Evolutionary conservation across 2,329 filamentous ascomycete genomes (phyloP).

Genomic region (Ophiostoma fasciatum): DNA sequence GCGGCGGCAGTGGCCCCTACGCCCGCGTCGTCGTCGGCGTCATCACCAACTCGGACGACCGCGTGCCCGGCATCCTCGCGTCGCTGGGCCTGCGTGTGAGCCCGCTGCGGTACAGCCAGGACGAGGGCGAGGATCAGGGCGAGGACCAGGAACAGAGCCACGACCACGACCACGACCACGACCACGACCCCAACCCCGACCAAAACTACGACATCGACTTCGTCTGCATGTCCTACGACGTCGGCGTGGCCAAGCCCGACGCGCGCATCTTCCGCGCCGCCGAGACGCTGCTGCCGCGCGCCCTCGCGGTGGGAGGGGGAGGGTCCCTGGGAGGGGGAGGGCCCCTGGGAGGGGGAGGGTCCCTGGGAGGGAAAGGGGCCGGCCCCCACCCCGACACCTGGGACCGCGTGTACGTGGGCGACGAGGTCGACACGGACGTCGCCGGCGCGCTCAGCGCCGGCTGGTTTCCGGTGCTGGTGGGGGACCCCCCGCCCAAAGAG

Average conservation of each 20-base stretch:
- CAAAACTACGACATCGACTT: conserved; percentile 31
- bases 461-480: conserved; percentile 9
- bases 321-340: no score
- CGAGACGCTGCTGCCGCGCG: conserved; percentile 22
- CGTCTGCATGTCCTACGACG: conserved; percentile 47
- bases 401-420: conserved; percentile 11
- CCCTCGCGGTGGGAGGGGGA: no score
- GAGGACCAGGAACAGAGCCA: no score
- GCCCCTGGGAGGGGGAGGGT: not conserved
- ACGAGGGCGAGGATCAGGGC: not conserved
- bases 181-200: no score
- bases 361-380: not conserved
- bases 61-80: conserved; percentile 37
- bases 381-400: not conserved
- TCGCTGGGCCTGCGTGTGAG: conserved; percentile 37
- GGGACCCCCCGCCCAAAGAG: no score
- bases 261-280: conserved; percentile 40
- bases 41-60: conserved; percentile 48
- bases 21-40: conserved; percentile 32
- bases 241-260: conserved; percentile 45
- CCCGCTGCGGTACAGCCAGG: conserved; percentile 17
- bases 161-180: no score
- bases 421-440: conserved; percentile 10
- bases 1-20: no score
- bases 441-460: conserved; percentile 7